These are phyloP conservation scores for Neurospora pannonica DNA, from an alignment of 495 filamentous ascomycete species.

Conservation along the genomic window DNA sequence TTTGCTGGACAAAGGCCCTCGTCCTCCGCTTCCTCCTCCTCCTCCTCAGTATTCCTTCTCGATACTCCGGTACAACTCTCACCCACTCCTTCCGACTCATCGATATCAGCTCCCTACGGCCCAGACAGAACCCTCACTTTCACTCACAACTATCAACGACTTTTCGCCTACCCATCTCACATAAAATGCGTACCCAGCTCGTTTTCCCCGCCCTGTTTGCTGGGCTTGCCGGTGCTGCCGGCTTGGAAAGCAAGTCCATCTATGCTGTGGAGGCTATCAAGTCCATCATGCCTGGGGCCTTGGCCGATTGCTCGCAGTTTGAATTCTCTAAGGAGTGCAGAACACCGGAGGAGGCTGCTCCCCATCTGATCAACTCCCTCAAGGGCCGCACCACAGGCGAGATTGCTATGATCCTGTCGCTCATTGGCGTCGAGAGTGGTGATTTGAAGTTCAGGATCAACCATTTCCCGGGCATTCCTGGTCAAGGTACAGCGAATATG, in stretches of 20 bases:
- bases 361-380: slow-evolving; percentile 27
- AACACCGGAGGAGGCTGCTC: slow-evolving; percentile 53
- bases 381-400: slow-evolving; percentile 33
- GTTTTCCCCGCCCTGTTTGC: not conserved
- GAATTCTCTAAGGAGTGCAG: slow-evolving; percentile 48
- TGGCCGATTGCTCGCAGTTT: slow-evolving; percentile 34
- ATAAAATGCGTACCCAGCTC: not conserved
- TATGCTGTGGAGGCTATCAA: slow-evolving; percentile 34
- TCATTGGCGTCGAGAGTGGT: slow-evolving; percentile 59
- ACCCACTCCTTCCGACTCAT: not conserved
- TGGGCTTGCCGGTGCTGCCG: not conserved
- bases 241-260: not conserved
- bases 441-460: slow-evolving; percentile 63
- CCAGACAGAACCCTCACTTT: not conserved
- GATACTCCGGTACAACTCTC: not conserved
- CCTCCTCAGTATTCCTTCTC: not conserved
- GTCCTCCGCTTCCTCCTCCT: not conserved
- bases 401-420: slow-evolving; percentile 51
- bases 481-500: slow-evolving; percentile 81
- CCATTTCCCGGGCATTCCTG: slow-evolving; percentile 44
- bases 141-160: not conserved
- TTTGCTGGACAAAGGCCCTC: not conserved
- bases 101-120: not conserved
- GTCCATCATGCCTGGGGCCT: slow-evolving; percentile 39
- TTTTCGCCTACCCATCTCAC: not conserved